A percentile compares a stretch with the other conserved stretches of the same genome.
phyloP scores from a whole-genome alignment of 2,329 filamentous ascomycete species.

The Cordyceps tenuipes region DNA sequence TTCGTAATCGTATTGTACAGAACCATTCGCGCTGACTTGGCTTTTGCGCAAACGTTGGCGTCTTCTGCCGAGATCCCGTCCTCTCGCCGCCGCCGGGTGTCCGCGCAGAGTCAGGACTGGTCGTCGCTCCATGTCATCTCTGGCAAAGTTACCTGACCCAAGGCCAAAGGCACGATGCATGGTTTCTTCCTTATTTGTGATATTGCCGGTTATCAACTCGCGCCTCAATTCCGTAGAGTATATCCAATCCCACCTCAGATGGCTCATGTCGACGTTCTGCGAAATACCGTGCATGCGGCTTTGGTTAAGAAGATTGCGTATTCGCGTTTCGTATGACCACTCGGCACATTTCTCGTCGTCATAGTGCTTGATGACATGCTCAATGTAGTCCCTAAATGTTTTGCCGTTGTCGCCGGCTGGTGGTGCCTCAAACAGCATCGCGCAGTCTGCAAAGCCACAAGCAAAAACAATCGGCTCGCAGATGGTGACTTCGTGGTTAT shows the following conservation, averaged over 20 bases:
- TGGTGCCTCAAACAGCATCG: slow-evolving; percentile 34
- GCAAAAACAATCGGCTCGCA: slow-evolving; percentile 41
- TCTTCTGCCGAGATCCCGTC: not conserved
- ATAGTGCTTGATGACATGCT: slow-evolving; percentile 39
- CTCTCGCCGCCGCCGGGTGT: not conserved
- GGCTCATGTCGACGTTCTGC: not conserved
- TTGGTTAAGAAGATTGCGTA: slow-evolving; percentile 38
- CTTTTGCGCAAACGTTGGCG: not conserved
- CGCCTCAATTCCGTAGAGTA: slow-evolving; percentile 34
- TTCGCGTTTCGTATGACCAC: slow-evolving; percentile 36
- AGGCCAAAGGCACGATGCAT: not conserved
- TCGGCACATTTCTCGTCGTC: slow-evolving; percentile 33
- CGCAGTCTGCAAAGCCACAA: slow-evolving; percentile 38
- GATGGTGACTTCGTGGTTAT: slow-evolving; percentile 23
- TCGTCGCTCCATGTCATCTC: not conserved
- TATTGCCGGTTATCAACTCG: slow-evolving; percentile 32
- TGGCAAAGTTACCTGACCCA: not conserved
- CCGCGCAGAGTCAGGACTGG: not conserved
- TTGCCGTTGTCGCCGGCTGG: slow-evolving; percentile 30
- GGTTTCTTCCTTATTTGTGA: not conserved
- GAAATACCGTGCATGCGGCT: not conserved
- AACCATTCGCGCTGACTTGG: not conserved
- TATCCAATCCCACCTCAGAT: slow-evolving; percentile 33
- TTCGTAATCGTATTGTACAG: not conserved
- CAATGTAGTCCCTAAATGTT: slow-evolving; percentile 37